Base-by-base conservation (phyloP, 305 asterid species). In the Euphrasia arctica region DNA sequence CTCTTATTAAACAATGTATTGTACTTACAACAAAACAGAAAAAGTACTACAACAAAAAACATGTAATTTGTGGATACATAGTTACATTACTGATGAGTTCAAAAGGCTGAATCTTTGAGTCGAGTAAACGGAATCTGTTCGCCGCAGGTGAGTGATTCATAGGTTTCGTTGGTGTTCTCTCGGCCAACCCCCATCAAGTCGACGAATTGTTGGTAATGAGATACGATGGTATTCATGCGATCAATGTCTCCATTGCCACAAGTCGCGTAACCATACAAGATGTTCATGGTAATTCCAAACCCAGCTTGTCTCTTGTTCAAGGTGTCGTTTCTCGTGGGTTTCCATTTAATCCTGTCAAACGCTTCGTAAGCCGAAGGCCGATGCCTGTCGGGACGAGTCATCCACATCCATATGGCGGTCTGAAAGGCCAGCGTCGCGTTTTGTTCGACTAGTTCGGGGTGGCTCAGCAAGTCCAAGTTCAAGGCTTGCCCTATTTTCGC, bases 341-440 rank as follows among this genome's bases (percentile, higher is more conserved):
- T 89, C 95, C 97, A 92, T 42, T 80, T 72, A 4, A 29, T 29
- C 34, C 95, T 90, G 3, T 83, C 90, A 1, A 92, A 85, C 59
- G 72, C 86, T 8, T 85, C 81, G 3, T 92, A 97, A 42, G 93
- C 78, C 4, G 98, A 85, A 34, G 98, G 97, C n/a, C 77, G 83
- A 0, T 95, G 91, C 74, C 80, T 92, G 75, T 84, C 85, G 9
- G 62, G 31, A 1, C 95, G 88, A 9, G 86, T 79, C 95, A 89
- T 89, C 98, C 98, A 92, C 74, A 71, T 63, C 80, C 77, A 81
- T 1, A 92, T 92, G 11, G 96, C 95, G 10, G 90, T 84, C 66
- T 81, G 88, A 85, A 87, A 92, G 12, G 95, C 96, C 48, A 89
- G 67, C 43, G 98, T 92, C 4, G 98, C 97, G 14, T 92, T 92